A percentile compares a stretch with the other conserved stretches of the same genome.
Evolutionary conservation across 2,329 filamentous ascomycete genomes (phyloP).

Genomic region (Xylariaceae sp.): DNA sequence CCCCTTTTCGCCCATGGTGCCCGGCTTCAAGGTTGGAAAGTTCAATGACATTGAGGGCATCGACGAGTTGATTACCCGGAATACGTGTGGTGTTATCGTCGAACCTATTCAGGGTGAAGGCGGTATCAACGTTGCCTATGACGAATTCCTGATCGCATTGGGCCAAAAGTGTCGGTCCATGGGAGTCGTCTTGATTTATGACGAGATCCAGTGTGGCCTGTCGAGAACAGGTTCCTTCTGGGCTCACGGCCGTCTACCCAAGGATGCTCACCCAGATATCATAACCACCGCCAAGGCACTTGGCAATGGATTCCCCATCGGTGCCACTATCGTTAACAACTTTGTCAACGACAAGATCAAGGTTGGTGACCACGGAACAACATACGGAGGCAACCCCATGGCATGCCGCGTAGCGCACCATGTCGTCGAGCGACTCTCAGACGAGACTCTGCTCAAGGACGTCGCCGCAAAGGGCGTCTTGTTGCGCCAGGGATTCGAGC

Average conservation of each 20-base stretch:
- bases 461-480: slow-evolving; percentile 61
- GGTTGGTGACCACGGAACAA: slow-evolving; percentile 83
- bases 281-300: slow-evolving; percentile 93
- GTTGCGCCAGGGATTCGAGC: slow-evolving; percentile 44
- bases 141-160: slow-evolving; percentile 80
- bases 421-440: slow-evolving; percentile 71
- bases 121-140: slow-evolving; percentile 76
- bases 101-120: slow-evolving; percentile 98
- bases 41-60: slow-evolving; percentile 78
- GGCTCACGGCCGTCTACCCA: slow-evolving; percentile 71
- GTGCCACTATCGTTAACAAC: slow-evolving; percentile 61
- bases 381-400: slow-evolving; percentile 88
- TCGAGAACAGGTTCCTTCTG: slow-evolving; percentile 82
- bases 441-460: slow-evolving; percentile 61
- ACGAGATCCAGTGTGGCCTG: slow-evolving; percentile 96
- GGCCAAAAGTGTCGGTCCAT: slow-evolving; percentile 79
- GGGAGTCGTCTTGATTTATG: slow-evolving; percentile 83
- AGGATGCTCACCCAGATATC: slow-evolving; percentile 85
- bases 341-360: slow-evolving; percentile 62
- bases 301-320: slow-evolving; percentile 93
- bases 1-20: slow-evolving; percentile 92
- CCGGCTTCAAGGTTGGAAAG: slow-evolving; percentile 80
- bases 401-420: slow-evolving; percentile 80
- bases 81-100: slow-evolving; percentile 89
- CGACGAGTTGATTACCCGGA: slow-evolving; percentile 67